Evolutionary conservation across 2,329 filamentous ascomycete species (phyloP).

Genomic region (Neonectria hederae): DNA sequence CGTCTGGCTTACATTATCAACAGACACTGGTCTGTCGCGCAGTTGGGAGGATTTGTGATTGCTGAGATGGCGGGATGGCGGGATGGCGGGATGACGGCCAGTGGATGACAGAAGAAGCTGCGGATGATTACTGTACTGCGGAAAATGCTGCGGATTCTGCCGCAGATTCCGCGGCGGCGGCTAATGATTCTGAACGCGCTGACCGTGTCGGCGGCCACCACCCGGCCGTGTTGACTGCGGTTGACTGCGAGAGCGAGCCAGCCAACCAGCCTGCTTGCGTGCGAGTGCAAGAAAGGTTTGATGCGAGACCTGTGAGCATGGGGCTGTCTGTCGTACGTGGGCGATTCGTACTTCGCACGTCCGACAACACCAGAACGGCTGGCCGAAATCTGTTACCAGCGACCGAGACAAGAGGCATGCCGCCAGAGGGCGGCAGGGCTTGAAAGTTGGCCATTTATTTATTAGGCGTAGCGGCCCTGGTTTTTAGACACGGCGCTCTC

Average conservation of each 20-base stretch:
- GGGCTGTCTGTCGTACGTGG: slow-evolving; percentile 19
- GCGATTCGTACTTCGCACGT: slow-evolving; percentile 8
- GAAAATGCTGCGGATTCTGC: slow-evolving; percentile 11
- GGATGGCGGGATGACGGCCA: neutral
- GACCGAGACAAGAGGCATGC: slow-evolving; percentile 11
- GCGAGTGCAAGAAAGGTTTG: too few species aligned
- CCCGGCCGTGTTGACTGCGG: neutral
- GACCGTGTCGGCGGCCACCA: slow-evolving; percentile 5
- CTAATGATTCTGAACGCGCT: slow-evolving; percentile 1
- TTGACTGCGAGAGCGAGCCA: neutral
- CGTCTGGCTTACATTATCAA: slow-evolving; percentile 30
- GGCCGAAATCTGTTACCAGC: slow-evolving; percentile 15
- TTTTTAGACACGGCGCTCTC: slow-evolving; percentile 29
- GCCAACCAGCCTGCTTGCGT: neutral
- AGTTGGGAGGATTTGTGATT: slow-evolving; percentile 1
- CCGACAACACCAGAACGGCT: slow-evolving; percentile 6
- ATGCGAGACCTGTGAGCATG: slow-evolving; percentile 8
- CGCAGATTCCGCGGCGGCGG: slow-evolving; percentile 10
- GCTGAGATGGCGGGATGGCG: neutral
- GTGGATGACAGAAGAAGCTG: neutral
- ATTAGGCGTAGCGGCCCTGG: neutral
- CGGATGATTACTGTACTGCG: slow-evolving; percentile 1
- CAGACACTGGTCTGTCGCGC: neutral
- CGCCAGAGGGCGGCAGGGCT: neutral
- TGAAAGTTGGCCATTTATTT: neutral